Evolutionary conservation across 306 rosid species (phyloP), one percentile per base, ranked within the genome.

Genomic region (Potentilla sterilis): DNA sequence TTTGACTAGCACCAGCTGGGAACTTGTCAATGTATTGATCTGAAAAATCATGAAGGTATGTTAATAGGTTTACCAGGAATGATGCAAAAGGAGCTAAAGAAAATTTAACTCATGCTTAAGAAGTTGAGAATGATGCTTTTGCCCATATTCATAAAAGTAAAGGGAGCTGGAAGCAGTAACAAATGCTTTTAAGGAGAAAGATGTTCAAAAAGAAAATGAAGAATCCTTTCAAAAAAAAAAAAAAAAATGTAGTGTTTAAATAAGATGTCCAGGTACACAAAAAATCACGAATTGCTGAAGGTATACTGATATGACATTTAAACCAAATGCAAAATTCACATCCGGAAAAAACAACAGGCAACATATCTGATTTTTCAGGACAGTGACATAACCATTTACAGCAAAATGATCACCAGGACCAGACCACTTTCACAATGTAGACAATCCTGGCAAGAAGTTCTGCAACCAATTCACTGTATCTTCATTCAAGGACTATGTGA

Each of bases 1-100:
- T 79, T 85, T 89, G 88, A 81, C 87, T 93, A 47, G 89, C 97
- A 67, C 91, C 91, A 82, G 90, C 84, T 0, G 98, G 97, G 86
- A 88, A 91, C 81, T 69, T 87, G 51, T 82, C 90, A 79, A 93
- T 86, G 69, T 86, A 93, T 78, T 92, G 87, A 72, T 89, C 98
- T 93, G 90, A 84, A 69, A 69, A 40, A 2, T 13, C 14, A 46
- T 38, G 3, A 11, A 44, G 38, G 40, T 47, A 9, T 48, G 35
- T 38, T 37, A 37, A 35, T 61, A 72, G 35, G 7, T 34, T 35
- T 7, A 35, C 55, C 52, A 37, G 19, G 64, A 41, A 28, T 24
- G 38, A 74, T 22, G 14, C 43, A 28, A 73, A 77, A 48, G 73
- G 74, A 66, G 67, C 21, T 13, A 38, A 64, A 77, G 63, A n/a